phyloP scores from a whole-genome alignment of 2,329 filamentous ascomycete species.

The Exophiala sp. region DNA sequence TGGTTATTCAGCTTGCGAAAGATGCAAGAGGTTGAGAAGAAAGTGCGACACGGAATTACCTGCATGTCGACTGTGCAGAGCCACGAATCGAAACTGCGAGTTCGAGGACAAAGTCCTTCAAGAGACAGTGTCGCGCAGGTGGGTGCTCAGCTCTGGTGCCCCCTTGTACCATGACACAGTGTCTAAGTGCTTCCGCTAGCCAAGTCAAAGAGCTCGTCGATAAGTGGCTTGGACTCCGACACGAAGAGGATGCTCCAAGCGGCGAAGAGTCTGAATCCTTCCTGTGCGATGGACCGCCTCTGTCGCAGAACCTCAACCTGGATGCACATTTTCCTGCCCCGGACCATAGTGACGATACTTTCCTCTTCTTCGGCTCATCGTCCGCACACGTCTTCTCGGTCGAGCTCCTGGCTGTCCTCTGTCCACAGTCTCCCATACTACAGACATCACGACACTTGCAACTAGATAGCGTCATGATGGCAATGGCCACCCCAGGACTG shows the following conservation, averaged over 20 bases:
- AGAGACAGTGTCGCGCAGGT: not conserved
- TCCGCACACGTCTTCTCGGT: not conserved
- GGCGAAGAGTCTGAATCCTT: not conserved
- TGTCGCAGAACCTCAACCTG: not conserved
- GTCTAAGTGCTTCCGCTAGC: not conserved
- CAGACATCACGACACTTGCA: not conserved
- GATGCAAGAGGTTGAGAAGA: conserved; percentile 1
- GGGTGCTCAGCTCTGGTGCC: not conserved
- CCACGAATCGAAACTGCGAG: not conserved
- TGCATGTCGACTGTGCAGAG: not conserved
- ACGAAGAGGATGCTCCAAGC: not conserved
- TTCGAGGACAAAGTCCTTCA: not conserved
- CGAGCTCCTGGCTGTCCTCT: not conserved
- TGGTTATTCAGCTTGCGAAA: not conserved
- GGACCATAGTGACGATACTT: not conserved
- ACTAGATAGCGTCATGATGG: no score
- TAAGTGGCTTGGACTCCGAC: not conserved
- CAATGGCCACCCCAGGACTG: not conserved
- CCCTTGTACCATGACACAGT: not conserved
- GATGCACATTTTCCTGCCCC: conserved; percentile 1
- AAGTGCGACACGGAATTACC: conserved; percentile 3
- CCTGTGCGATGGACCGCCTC: not conserved
- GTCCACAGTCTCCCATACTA: not conserved
- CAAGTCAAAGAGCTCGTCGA: conserved; percentile 3
- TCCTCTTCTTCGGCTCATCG: conserved; percentile 1